A percentile compares a stretch with the other conserved stretches of the same genome.
phyloP scores from a whole-genome alignment of 495 filamentous ascomycete species.

The Alectoria sarmentosa region DNA sequence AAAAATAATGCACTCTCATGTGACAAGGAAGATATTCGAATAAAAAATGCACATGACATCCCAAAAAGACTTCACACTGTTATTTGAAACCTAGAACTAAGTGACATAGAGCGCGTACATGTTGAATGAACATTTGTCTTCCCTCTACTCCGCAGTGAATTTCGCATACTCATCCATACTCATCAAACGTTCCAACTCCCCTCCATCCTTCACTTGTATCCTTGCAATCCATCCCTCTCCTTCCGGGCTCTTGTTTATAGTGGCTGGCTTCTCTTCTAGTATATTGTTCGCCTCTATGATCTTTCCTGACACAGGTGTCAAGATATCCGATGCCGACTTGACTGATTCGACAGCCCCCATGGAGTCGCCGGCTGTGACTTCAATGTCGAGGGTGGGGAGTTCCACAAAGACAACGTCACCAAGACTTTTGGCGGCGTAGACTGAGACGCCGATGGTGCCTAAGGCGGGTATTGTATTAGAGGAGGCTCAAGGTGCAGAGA shows the following conservation, averaged over 20 bases:
- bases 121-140: background rate
- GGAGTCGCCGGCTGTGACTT: slow-evolving; percentile 58
- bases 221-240: slow-evolving; percentile 89
- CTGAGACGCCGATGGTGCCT: slow-evolving; percentile 82
- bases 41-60: background rate
- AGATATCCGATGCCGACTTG: slow-evolving; percentile 94
- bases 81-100: background rate
- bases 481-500: too few species aligned
- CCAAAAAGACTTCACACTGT: background rate
- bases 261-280: slow-evolving; percentile 76
- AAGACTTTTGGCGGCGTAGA: slow-evolving; percentile 82
- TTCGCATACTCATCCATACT: slow-evolving; percentile 62
- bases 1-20: background rate
- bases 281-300: slow-evolving; percentile 62
- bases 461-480: background rate
- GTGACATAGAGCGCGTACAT: background rate
- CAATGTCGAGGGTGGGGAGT: slow-evolving; percentile 63
- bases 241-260: slow-evolving; percentile 80
- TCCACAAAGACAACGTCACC: slow-evolving; percentile 97
- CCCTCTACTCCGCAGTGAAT: slow-evolving; percentile 50
- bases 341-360: slow-evolving; percentile 95
- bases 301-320: slow-evolving; percentile 73
- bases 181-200: slow-evolving; percentile 71
- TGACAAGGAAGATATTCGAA: background rate
- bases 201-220: slow-evolving; percentile 61